Conservation (phyloP, 2,329 filamentous ascomycete species). For the Cytospora piceae region DNA sequence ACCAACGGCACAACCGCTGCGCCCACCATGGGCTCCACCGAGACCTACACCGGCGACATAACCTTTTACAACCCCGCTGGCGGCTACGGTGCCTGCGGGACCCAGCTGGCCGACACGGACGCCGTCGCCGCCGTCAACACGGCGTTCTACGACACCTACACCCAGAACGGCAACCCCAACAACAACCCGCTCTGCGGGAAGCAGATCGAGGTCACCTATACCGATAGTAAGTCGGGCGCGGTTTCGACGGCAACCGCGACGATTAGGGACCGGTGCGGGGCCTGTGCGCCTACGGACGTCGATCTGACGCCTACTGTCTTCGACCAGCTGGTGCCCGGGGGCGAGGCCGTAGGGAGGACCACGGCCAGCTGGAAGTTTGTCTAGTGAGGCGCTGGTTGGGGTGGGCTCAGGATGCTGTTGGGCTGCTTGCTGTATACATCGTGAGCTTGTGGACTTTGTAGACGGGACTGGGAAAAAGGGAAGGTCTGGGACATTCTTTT, state of each 20-base stretch:
- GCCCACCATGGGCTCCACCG: background rate
- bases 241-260: background rate
- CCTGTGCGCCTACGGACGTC: conserved; percentile 11
- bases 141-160: conserved; percentile 15
- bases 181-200: conserved; percentile 20
- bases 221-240: background rate
- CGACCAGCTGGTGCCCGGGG: background rate
- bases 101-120: conserved; percentile 5
- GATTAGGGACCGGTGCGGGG: conserved; percentile 14
- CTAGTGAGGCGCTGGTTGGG: background rate
- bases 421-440: too few species aligned
- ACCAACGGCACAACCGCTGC: background rate
- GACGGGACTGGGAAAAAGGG: too few species aligned
- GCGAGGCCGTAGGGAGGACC: conserved; percentile 10
- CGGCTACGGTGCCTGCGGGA: conserved; percentile 13
- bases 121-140: conserved; percentile 8
- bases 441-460: too few species aligned
- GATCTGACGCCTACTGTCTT: conserved; percentile 17
- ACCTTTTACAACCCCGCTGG: conserved; percentile 21
- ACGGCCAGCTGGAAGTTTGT: conserved; percentile 7
- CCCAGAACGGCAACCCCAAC: conserved; percentile 17
- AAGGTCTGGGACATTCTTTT: too few species aligned
- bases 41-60: conserved; percentile 1
- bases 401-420: too few species aligned
- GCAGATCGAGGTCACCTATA: conserved; percentile 12